Evolutionary conservation across 352 stramenopile genomes (phyloP), one percentile per base, ranked within the genome.

Genomic region (Thalassiosira ordinaria): DNA sequence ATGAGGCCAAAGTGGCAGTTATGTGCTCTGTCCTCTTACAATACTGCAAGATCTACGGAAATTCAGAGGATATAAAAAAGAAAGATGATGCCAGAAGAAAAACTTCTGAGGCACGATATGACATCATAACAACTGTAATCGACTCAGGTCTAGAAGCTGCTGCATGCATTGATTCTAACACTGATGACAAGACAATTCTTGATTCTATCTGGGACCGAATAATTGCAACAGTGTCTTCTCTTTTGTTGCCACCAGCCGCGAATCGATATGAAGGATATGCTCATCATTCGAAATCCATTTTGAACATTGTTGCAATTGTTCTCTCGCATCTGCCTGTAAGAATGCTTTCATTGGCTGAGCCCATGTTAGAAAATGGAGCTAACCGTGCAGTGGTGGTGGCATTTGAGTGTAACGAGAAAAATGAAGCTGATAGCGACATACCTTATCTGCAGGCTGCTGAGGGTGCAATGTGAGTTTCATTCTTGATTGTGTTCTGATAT

Each of bases 1-100:
- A 86, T 22, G 68, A 80, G 22, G 79, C 74, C 1, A 86, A 80
- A 41, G 68, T 82, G 33, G 60, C 68, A 62, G 79, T 86, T 8
- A 86, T 86, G 79, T 86, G 67, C 52, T 86, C 79, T 66, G 72
- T 86, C 37, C 67, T 86, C 31, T 60, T 51, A 35, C 72, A 86
- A 53, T 82, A 86, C 59, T 53, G 82, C 49, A 82, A 80, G 47
- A 60, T 81, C 18, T 76, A 77, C 65, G 76, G 64, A 9, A 60
- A 69, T 20, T 46, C 39, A 24, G 47, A 77, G 26, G 57, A 60
- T 61, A 22, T 8, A 20, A 61, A 18, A 5, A 57, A 68, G 31
- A 55, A 56, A 0, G 46, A 37, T 13, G 20, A 22, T 1, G 37
- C 5, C 11, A 68, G 56, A 47, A 73, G 57, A 68, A 64, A 71